Conservation (phyloP, 305 asterid genomes). For the Caryopteris hybrid region DNA sequence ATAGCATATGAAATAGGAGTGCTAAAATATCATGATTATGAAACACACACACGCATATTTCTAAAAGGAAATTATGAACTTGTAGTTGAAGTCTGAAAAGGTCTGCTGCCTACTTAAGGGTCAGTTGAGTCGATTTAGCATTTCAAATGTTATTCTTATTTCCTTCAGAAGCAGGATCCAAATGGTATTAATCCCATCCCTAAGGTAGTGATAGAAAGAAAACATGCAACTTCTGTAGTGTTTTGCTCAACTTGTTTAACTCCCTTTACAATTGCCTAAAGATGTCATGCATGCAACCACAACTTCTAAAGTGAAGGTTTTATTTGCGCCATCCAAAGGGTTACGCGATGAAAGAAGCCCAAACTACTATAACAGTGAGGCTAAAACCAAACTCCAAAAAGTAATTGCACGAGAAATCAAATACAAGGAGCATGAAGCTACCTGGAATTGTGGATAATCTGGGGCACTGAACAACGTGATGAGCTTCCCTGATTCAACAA, state of each 20-base stretch:
- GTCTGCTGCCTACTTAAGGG: not conserved
- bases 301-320: not conserved
- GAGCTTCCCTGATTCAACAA: constrained; percentile 81
- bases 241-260: not conserved
- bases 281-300: not conserved
- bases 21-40: not conserved
- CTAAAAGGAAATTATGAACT: not conserved
- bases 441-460: constrained; percentile 98
- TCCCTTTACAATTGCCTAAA: not conserved
- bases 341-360: not conserved
- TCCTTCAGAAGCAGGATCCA: not conserved
- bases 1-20: not conserved
- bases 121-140: not conserved
- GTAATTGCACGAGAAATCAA: not conserved
- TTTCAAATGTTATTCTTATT: not conserved
- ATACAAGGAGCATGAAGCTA: constrained; percentile 27
- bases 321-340: not conserved
- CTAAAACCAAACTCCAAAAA: not conserved
- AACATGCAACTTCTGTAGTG: not conserved
- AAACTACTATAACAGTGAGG: not conserved
- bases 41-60: not conserved
- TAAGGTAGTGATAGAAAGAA: not conserved
- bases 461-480: constrained; percentile 96
- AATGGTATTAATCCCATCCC: not conserved
- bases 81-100: not conserved